A percentile compares a stretch with the other conserved stretches of the same genome.
These are phyloP conservation scores for Staphylotrichum tortipilum DNA, from an alignment of 495 filamentous ascomycete species.

Conservation along the genomic window DNA sequence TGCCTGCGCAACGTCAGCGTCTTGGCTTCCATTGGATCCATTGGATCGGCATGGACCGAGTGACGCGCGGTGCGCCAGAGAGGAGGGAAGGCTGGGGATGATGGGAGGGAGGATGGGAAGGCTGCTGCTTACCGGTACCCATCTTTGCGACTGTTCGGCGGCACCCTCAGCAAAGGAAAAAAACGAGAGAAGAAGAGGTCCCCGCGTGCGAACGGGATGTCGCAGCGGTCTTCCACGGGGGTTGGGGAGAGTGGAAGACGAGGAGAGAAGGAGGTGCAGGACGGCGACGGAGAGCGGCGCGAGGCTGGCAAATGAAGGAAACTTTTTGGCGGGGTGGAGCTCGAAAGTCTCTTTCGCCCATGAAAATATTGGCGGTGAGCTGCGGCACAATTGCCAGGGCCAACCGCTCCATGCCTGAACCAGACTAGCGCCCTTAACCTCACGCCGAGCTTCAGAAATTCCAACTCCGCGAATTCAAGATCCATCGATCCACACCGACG, in stretches of 20 bases:
- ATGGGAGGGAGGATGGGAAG: too few species aligned
- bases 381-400: conserved; percentile 12
- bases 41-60: background rate
- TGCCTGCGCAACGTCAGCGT: conserved; percentile 35
- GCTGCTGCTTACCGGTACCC: conserved; percentile 59
- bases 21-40: too few species aligned
- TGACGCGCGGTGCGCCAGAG: background rate
- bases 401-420: conserved; percentile 5
- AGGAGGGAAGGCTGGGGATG: too few species aligned
- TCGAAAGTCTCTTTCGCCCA: conserved; percentile 8
- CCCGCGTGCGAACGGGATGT: conserved; percentile 17
- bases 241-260: conserved; percentile 16
- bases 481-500: background rate
- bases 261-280: conserved; percentile 13
- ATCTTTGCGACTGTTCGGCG: conserved; percentile 40
- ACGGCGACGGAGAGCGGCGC: background rate
- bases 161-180: conserved; percentile 1
- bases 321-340: conserved; percentile 26
- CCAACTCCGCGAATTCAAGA: conserved; percentile 10
- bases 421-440: conserved; percentile 9
- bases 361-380: conserved; percentile 18
- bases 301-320: conserved; percentile 15
- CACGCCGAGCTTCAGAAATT: conserved; percentile 22
- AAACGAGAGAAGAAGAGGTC: conserved; percentile 5
- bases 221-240: conserved; percentile 16